Evolutionary conservation across 2,329 filamentous ascomycete genomes (phyloP).

Genomic region (Colletotrichum cereale): DNA sequence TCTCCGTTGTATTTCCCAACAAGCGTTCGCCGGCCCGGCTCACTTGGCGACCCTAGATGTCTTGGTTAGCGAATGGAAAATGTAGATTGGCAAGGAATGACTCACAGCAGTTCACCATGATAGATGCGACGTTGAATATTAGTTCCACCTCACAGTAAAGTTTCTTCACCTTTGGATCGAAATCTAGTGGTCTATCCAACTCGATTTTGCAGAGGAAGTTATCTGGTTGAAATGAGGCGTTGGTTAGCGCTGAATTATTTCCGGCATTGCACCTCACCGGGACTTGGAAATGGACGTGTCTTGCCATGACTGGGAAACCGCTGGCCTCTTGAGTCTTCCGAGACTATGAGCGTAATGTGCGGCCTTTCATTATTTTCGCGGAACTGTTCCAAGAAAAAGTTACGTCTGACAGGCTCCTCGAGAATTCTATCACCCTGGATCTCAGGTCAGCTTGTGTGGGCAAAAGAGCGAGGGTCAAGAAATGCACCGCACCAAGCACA

Average conservation of each 20-base stretch:
- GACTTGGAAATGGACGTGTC: not conserved
- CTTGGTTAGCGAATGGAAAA: not conserved
- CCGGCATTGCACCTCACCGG: not conserved
- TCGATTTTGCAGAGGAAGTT: not conserved
- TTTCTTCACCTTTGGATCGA: not conserved
- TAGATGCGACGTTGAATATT: slow-evolving; percentile 7
- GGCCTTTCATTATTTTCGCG: slow-evolving; percentile 2
- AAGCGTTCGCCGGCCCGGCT: not conserved
- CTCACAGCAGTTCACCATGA: slow-evolving; percentile 5
- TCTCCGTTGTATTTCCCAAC: slow-evolving; percentile 9
- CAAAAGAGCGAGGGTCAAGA: not conserved
- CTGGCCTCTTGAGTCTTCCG: slow-evolving; percentile 1
- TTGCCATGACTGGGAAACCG: slow-evolving; percentile 7
- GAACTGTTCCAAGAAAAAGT: slow-evolving; percentile 4
- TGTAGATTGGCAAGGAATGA: not conserved
- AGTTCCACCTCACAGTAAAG: slow-evolving; percentile 10
- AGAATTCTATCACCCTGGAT: not conserved
- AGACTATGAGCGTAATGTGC: slow-evolving; percentile 13
- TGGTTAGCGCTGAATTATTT: not conserved
- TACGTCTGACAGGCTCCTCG: not conserved
- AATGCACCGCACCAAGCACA: not conserved
- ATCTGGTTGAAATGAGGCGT: too few relatives aligned
- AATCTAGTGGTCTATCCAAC: slow-evolving; percentile 5
- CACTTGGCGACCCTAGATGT: slow-evolving; percentile 4
- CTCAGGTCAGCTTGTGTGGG: not conserved